Evolutionary conservation across 2,329 filamentous ascomycete species (phyloP), one percentile per base, ranked within the genome.

Genomic region (Sporothrix pseudoabietina): DNA sequence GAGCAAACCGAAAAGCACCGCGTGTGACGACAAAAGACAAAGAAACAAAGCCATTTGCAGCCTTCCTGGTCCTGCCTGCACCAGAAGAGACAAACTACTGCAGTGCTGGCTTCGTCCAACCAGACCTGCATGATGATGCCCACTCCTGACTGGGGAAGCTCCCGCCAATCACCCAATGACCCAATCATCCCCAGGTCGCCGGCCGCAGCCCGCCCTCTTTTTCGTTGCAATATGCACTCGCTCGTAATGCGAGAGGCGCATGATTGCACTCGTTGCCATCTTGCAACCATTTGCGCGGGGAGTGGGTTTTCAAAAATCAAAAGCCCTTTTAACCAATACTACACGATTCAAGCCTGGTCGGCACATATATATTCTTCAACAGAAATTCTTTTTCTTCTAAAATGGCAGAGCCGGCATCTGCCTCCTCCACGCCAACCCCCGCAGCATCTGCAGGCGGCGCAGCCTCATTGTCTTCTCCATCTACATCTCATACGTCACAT

Each of bases 161-260:
- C 22, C 44, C 47, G 54, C 72, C 72, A 73, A 73, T 73, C 72
- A 73, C 49, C 72, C 72, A 73, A 73, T 73, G 68, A 73, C 49
- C 72, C 72, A 73, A 73, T 71, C 68, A 73, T 59, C 72, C 72
- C 54, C 41, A 44, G 3, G 6, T 9, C 44, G 44, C 44, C 44
- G 66, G 32, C 71, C 32, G 26, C 72, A 70, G 30, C 66, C 14
- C 32, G 54, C 52, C 54, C 6, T 44, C 35, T n/a, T 70, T 41
- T 54, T 44, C 35, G 35, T 14, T 5, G 49, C 63, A 66, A 30
- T 35, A 8, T 12, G 30, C 14, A 4, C 30, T 49, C 19, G 30
- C 10, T 16, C n/a, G 22, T 26, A 49, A 26, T 19, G 39, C 30
- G 35, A 44, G 39, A 44, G 57, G 70, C 57, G 57, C 70, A 54